Evolutionary conservation across 352 stramenopile genomes (phyloP).

Genomic region (Pythium vanterpoolii): DNA sequence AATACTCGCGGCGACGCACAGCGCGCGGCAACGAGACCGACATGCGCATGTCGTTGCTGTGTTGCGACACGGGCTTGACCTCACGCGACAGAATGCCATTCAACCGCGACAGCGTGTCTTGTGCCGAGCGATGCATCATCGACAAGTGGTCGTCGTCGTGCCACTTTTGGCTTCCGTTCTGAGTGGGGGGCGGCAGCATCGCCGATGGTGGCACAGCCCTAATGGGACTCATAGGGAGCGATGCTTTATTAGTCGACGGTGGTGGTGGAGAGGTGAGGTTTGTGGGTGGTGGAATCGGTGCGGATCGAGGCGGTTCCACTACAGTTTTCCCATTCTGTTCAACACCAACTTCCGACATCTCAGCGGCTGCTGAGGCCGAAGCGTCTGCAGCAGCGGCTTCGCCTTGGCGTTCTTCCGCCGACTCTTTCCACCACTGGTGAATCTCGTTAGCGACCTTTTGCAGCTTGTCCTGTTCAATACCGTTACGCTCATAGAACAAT

Average conservation of each 20-base stretch:
- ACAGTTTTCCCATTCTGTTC: not conserved
- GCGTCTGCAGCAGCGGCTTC: not conserved
- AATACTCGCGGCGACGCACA: constrained; percentile 59
- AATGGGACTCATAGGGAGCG: constrained; percentile 49
- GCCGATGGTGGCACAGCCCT: constrained; percentile 15
- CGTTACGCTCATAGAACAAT: constrained; percentile 79
- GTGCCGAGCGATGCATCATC: constrained; percentile 52
- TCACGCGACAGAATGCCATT: constrained; percentile 50
- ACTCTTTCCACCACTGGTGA: constrained; percentile 72
- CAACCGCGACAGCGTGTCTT: constrained; percentile 60
- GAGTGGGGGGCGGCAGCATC: not conserved
- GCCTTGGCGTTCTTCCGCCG: constrained; percentile 30
- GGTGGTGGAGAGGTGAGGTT: not conserved
- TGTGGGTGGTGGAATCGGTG: not conserved
- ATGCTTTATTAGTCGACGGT: constrained; percentile 7
- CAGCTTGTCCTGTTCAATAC: constrained; percentile 55
- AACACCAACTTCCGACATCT: not conserved
- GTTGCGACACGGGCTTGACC: constrained; percentile 10
- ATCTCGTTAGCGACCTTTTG: constrained; percentile 66
- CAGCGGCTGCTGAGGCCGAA: constrained; percentile 5
- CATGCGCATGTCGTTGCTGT: constrained; percentile 29
- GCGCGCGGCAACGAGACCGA: constrained; percentile 61
- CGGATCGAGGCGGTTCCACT: not conserved
- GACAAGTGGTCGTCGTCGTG: constrained; percentile 40
- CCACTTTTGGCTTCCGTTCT: constrained; percentile 26